phyloP scores from a whole-genome alignment of 2,329 filamentous ascomycete species.

The Aspergillus nomiae region DNA sequence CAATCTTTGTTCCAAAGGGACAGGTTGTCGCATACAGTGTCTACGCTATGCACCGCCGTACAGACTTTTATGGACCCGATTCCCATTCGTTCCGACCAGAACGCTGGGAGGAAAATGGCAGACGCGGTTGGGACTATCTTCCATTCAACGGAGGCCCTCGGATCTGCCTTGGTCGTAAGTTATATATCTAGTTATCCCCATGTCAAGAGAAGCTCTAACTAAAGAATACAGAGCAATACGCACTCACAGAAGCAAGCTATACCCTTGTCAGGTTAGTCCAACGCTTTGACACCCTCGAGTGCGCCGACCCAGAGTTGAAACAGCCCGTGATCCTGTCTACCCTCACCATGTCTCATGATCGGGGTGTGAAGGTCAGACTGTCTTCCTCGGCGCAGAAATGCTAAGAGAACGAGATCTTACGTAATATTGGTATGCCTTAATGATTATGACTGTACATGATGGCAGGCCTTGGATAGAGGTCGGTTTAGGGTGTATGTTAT shows the following conservation, averaged over 20 bases:
- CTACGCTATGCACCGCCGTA: conserved; percentile 72
- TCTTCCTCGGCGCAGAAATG: conserved; percentile 16
- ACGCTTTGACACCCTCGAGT: conserved; percentile 39
- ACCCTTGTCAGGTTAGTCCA: conserved; percentile 42
- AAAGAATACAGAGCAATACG: conserved; percentile 41
- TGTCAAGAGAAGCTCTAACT: not conserved
- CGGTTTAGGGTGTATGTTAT: not conserved
- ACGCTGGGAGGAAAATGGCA: conserved; percentile 48
- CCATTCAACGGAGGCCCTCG: conserved; percentile 43
- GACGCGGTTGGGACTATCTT: conserved; percentile 40
- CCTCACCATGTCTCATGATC: conserved; percentile 35
- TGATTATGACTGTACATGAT: not conserved
- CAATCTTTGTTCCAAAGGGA: conserved; percentile 67
- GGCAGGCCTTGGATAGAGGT: not conserved
- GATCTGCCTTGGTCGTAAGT: conserved; percentile 44
- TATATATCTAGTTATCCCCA: not conserved
- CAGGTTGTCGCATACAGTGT: conserved; percentile 67
- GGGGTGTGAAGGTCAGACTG: conserved; percentile 31
- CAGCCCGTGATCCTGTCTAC: conserved; percentile 34
- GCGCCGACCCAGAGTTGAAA: conserved; percentile 32
- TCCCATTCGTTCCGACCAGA: conserved; percentile 51
- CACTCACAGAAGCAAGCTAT: conserved; percentile 45
- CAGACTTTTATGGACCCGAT: conserved; percentile 49
- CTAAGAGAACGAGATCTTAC: not conserved
- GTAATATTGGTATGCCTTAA: not conserved